These are phyloP conservation scores for Pestalotiopsis sp. DNA, from an alignment of 2,329 filamentous ascomycete species.

Conservation along the genomic window DNA sequence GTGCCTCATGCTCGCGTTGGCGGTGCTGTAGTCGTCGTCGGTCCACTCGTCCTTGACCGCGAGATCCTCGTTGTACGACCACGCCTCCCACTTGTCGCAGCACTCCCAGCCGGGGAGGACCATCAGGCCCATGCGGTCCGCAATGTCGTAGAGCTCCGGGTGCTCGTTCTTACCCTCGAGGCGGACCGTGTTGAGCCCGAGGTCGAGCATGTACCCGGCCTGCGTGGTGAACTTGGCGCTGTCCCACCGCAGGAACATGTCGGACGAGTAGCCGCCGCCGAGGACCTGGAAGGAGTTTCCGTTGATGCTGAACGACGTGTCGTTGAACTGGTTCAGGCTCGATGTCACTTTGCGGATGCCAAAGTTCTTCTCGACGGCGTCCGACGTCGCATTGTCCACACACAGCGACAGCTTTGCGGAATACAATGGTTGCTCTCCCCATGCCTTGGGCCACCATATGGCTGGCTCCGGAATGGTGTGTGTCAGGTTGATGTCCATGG, in stretches of 20 bases:
- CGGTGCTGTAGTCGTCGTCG: constrained; percentile 56
- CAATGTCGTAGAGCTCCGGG: constrained; percentile 59
- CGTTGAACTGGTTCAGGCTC: constrained; percentile 51
- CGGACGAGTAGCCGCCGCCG: constrained; percentile 62
- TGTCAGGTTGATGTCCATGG: constrained; percentile 40
- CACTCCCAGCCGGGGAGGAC: constrained; percentile 67
- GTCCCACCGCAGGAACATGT: constrained; percentile 65
- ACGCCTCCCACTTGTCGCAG: constrained; percentile 70
- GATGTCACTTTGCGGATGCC: constrained; percentile 59
- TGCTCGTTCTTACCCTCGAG: constrained; percentile 69
- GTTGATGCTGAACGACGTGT: constrained; percentile 60
- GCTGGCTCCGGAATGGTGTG: constrained; percentile 43
- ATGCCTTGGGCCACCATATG: constrained; percentile 65
- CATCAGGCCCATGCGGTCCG: constrained; percentile 63
- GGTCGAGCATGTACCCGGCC: constrained; percentile 57
- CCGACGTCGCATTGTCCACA: constrained; percentile 29
- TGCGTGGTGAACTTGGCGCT: constrained; percentile 47
- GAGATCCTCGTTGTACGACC: constrained; percentile 60
- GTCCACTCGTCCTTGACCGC: constrained; percentile 46
- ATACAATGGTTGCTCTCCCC: constrained; percentile 61
- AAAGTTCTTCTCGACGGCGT: constrained; percentile 41
- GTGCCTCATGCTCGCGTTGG: constrained; percentile 57
- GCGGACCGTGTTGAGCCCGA: constrained; percentile 65
- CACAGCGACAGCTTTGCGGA: constrained; percentile 31
- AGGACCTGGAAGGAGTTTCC: constrained; percentile 60